Base-by-base conservation (phyloP, 768 basidiomycete species). In the Lentinus brumalis region DNA sequence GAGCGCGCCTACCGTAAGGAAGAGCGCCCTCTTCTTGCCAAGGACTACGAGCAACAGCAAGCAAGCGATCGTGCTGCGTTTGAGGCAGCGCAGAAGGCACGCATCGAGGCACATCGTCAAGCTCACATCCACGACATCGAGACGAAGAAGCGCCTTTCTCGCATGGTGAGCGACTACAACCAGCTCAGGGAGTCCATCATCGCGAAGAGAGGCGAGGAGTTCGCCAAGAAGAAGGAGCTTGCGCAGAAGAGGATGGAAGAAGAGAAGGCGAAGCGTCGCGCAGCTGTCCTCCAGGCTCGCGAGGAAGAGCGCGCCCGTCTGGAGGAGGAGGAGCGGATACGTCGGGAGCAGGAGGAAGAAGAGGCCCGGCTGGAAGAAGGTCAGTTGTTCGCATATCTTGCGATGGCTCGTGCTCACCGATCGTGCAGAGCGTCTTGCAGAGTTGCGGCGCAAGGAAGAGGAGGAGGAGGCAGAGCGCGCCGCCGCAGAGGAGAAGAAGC, bases 1-100 rank as follows among this genome's bases (percentile, higher is more conserved):
- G 96, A 98, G 76, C 93, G 95, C 56, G 95, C 96, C 0, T 92
- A 89, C 77, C 89, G 96, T 66, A 94, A 94, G 74, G 95, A 94
- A 51, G 96, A 98, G 72, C 83, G 87, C 6, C 91, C 95, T 0
- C 80, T 98, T 3, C 82, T 98, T 46, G 84, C 82, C 1, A 79
- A 90, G 66, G 97, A 98, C 74, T 98, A 98, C 71, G 87, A 89
- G 35, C 73, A 78, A 3, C 96, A 99, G 72, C 94, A 97, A 73
- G 81, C 82, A 41, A 79, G 79, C 39, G 96, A 98, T 75, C 83
- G 82, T 15, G 76, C 80, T 41, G 86, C 85, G 1, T 92, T 92
- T 73, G 84, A 90, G 47, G 70, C 75, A 1, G 75, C 86, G 15
- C 87, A 89, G 63, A 77, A 77, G 44, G 73, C 82, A 0, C 85